These are phyloP conservation scores for Zasmidium cellare DNA, from an alignment of 2,329 filamentous ascomycete genomes.

Conservation along the genomic window DNA sequence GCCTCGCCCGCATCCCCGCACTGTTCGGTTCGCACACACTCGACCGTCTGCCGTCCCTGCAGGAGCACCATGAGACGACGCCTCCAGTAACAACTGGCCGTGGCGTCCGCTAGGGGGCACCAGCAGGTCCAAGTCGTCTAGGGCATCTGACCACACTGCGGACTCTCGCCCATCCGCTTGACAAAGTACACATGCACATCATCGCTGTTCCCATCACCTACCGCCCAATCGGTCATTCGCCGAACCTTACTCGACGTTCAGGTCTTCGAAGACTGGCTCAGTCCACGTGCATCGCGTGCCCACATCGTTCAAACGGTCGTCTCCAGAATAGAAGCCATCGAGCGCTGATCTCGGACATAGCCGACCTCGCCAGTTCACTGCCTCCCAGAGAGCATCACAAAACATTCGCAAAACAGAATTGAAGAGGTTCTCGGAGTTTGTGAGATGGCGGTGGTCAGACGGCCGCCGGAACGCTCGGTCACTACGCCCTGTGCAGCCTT, in stretches of 20 bases:
- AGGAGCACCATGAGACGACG: not conserved
- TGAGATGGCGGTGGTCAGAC: not conserved
- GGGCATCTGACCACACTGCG: not conserved
- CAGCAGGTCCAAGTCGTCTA: not conserved
- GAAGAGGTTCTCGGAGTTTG: too few species aligned
- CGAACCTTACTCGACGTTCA: not conserved
- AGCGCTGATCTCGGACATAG: not conserved
- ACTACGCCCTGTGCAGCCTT: not conserved
- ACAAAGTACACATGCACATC: not conserved
- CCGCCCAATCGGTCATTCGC: not conserved
- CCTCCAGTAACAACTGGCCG: not conserved
- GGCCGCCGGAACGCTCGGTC: not conserved
- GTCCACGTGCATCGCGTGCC: not conserved
- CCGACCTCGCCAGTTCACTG: not conserved
- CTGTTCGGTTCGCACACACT: too few species aligned
- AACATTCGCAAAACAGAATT: too few species aligned
- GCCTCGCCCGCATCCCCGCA: too few species aligned
- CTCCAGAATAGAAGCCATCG: not conserved
- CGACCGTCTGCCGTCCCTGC: not conserved
- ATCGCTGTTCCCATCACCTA: not conserved
- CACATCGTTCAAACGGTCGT: not conserved
- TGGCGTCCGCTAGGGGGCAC: not conserved
- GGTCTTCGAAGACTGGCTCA: not conserved
- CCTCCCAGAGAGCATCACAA: too few species aligned
- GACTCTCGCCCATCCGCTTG: too few species aligned